Conservation (phyloP, 1,284 basidiomycete genomes). For the Ceratobasidium sp. region DNA sequence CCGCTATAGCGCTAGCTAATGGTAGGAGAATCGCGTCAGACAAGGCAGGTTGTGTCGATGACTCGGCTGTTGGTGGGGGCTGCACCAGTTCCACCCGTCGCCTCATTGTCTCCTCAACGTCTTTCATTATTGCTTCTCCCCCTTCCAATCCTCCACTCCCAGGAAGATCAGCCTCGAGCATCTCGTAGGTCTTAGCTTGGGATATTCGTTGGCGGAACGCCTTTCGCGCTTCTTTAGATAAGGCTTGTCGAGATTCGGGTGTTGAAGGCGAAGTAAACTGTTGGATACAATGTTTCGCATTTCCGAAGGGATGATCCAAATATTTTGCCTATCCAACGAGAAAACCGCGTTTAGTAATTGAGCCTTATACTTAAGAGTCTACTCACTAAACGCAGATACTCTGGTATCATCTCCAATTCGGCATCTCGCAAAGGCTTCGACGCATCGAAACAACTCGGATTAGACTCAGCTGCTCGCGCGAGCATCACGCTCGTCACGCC, state of each 20-base stretch:
- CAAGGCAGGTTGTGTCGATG: not conserved
- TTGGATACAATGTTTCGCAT: constrained; percentile 92
- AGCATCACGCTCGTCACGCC: constrained; percentile 85
- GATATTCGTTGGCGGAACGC: constrained; percentile 68
- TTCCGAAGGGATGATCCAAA: constrained; percentile 82
- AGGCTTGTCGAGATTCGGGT: constrained; percentile 27
- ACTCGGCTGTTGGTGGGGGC: not conserved
- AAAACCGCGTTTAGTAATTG: not conserved
- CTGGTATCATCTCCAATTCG: constrained; percentile 78
- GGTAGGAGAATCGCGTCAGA: not conserved
- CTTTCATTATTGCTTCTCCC: constrained; percentile 53
- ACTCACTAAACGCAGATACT: constrained; percentile 81
- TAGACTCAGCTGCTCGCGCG: constrained; percentile 92
- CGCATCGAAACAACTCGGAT: constrained; percentile 88
- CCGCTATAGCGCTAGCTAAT: not conserved
- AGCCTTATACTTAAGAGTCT: not conserved
- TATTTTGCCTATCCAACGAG: constrained; percentile 60
- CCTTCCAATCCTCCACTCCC: constrained; percentile 55
- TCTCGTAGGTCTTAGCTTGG: constrained; percentile 76
- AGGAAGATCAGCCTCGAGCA: constrained; percentile 67
- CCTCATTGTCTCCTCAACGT: constrained; percentile 48
- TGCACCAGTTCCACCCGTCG: constrained; percentile 2
- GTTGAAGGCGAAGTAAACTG: constrained; percentile 73
- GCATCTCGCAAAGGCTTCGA: constrained; percentile 75
- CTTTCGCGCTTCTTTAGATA: constrained; percentile 70